Percentiles rank a stretch among this genome's conserved stretches.
Conservation (phyloP, 257 asterid genomes). For the Lycium ferocissimum region DNA sequence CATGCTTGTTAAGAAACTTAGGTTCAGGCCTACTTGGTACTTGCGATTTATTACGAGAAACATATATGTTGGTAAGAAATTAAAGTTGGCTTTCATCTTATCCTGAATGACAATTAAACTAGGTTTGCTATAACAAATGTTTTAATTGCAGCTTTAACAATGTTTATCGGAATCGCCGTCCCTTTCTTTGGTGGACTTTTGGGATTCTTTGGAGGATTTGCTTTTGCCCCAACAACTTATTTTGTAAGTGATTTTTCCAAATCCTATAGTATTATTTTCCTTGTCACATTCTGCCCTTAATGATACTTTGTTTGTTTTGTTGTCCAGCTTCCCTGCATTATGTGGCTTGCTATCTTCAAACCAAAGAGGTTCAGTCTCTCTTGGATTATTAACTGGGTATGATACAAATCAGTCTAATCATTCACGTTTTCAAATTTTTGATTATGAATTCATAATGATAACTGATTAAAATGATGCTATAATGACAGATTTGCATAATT, state of each 20-base stretch:
- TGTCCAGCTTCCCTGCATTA: conserved; percentile 38
- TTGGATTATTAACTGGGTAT: conserved; percentile 40
- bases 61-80: conserved; percentile 50
- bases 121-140: conserved; percentile 37
- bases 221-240: conserved; percentile 48
- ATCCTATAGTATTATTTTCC: neutral
- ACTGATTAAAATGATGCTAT: neutral
- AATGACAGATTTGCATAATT: conserved; percentile 51
- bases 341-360: conserved; percentile 37
- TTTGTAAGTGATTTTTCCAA: conserved; percentile 33
- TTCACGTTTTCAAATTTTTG: neutral
- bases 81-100: neutral
- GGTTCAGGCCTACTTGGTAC: conserved; percentile 41
- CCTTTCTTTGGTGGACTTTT: conserved; percentile 47
- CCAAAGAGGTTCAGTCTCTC: conserved; percentile 37
- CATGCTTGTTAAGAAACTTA: conserved; percentile 44
- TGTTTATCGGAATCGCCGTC: conserved; percentile 40
- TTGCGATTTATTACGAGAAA: conserved; percentile 44
- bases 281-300: neutral
- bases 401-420: conserved; percentile 18
- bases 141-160: conserved; percentile 39
- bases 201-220: conserved; percentile 45
- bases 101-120: neutral
- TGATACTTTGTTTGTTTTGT: neutral
- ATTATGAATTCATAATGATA: neutral